Base-by-base conservation (phyloP, 257 asterid species). In the Paraleonurus japonicus region DNA sequence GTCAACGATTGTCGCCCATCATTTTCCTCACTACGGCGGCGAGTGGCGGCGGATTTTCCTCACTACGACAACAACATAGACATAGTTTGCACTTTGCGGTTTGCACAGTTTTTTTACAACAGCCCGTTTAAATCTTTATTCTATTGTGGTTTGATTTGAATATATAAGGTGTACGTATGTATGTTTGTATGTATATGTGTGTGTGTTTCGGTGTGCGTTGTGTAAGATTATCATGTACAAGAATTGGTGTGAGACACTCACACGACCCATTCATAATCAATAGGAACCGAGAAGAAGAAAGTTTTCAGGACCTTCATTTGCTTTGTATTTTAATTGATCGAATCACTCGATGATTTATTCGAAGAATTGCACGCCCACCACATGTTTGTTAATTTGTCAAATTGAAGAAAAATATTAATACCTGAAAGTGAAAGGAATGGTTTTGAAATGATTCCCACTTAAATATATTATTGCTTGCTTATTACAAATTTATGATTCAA, bases 381-480 rank as follows among this genome's bases (percentile, higher is more conserved):
- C 5, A 17, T 45, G 76, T 62, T 60, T 54, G 75, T 73, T 39
- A 53, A 73, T 41, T 54, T 11, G 48, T 48, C 78, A 54, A 62
- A 51, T 41, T 61, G 62, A 67, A 63, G 64, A 13, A 62, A 71
- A 70, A 43, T 20, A 28, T 27, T 28, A 69, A n/a, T 68, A 43
- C 65, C 33, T 79, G 86, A 82, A 48, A 72, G 83, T 58, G 92
- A 85, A 75, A 77, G 84, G 82, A 57, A 75, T 19, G 73, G 74
- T 54, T 17, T 33, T 53, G 16, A 57, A 59, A 58, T 68, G 61
- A 48, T 78, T 67, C 61, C 45, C 53, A 67, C 43, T 23, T 63
- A 39, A 61, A 35, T 61, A 53, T 48, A 61, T 41, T 67, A 22
- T 55, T 78, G 70, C 77, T 37, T 32, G 10, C 32, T 69, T 35